Evolutionary conservation across 306 rosid species (phyloP), one percentile per base, ranked within the genome.

Genomic region (Casuarina equisetifolia): DNA sequence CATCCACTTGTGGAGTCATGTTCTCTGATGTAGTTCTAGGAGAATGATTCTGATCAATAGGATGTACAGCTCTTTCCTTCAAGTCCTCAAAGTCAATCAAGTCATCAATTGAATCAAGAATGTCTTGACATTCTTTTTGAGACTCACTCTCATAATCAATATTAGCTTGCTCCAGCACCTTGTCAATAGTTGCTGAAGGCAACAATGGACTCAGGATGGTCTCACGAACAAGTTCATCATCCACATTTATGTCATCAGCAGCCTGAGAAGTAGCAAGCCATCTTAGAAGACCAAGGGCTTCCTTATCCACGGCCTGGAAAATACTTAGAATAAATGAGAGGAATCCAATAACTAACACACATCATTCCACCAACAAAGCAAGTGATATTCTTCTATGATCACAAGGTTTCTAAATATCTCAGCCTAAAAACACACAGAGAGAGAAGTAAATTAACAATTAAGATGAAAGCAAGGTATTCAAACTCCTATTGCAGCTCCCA

Each of bases 101-200:
- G 76, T 88, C 90, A 64, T 88, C 93, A 84, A 89, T 59, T 74
- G 98, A 89, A 90, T 92, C 97, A 76, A 94, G 91, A 79, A 94
- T 94, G 87, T 94, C 98, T 73, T 90, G 94, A 80, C 98, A 92
- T 87, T 92, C 98, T 85, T 90, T 92, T 68, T 90, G 97, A 53
- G 98, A 94, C 83, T 88, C 98, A 77, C 78, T 89, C 84, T 91
- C 93, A 79, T 84, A 92, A 73, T 88, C 90, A 84, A 84, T 58
- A 79, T 76, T 90, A 67, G 93, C 98, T 88, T 88, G 87, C 88
- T 92, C 96, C 80, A 94, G 79, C 82, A 94, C 88, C 78, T 86
- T 77, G 73, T 92, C 92, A 75, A 92, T 82, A 80, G 89, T 88
- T 75, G 88, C 83, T 79, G 90, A 82, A 63, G 93, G 97, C 82